Evolutionary conservation across 2,329 filamentous ascomycete species (phyloP), one percentile per base, ranked within the genome.

Genomic region (Neobulgaria alba): DNA sequence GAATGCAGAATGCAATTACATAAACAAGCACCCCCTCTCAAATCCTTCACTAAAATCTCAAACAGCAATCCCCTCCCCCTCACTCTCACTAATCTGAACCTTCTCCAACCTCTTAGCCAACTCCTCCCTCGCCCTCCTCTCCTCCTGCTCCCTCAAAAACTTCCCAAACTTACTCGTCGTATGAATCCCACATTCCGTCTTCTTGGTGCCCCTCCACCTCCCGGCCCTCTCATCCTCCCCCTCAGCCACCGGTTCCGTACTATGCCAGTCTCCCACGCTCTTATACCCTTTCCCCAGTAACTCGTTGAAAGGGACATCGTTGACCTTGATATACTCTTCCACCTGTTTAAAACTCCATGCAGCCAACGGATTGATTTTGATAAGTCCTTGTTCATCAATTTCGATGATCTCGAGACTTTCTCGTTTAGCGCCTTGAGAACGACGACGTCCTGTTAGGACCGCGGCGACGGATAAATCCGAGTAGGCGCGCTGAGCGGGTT

Each of bases 151-250:
- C 16, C 41, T 39, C 40, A 61, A 38, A 38, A 83, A 95, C 65
- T 89, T 79, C 9, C 88, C 85, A 59, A 96, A 98, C 54, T 88
- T 82, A 43, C 86, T 94, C 66, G 92, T 93, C 73, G 96, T 96
- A 77, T 98, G 92, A 60, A 98, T 96, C 35, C 92, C 92, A 63
- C 92, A 98, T 70, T 98, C 92, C 12, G 88, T 93, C 81, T 98
- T 98, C 57, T 74, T 69, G 64, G 88, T 84, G 47, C 92, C 92
- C 75, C 95, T 95, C 92, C 92, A 98, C 53, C 92, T 82, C 43
- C 92, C 92, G 7, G 92, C 84, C 38, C 92, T 82, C 76, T 98
- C 92, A 57, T 96, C 92, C 67, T 98, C 92, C 51, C 85, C 85
- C 44, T 90, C 87, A 49, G 73, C 79, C 46, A 96, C 88, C 10